A percentile compares a stretch with the other conserved stretches of the same genome.
Evolutionary conservation across 768 basidiomycete genomes (phyloP).

Genomic region (Chalciporus pseudorubinellus): DNA sequence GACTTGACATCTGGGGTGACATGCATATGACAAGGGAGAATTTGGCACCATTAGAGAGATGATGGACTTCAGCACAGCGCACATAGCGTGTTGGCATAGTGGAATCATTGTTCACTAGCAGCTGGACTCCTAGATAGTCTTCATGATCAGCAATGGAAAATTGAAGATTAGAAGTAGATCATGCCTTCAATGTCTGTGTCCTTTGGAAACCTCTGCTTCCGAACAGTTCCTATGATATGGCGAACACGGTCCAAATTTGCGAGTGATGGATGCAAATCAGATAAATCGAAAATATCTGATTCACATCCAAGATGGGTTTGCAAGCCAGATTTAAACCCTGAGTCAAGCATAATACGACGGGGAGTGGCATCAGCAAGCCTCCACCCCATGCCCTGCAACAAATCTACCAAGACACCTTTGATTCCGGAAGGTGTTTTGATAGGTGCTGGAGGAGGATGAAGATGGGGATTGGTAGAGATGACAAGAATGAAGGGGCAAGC

Average conservation of each 20-base stretch:
- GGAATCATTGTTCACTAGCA: constrained; percentile 2
- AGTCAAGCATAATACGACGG: constrained; percentile 21
- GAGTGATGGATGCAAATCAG: constrained; percentile 17
- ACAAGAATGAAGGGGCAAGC: constrained; percentile 9
- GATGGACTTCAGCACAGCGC: constrained; percentile 16
- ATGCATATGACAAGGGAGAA: constrained; percentile 27
- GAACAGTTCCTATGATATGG: constrained; percentile 19
- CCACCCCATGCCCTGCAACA: constrained; percentile 22
- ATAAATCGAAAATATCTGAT: constrained; percentile 5
- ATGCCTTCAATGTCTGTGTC: constrained; percentile 28
- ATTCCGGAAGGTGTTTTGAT: constrained; percentile 7
- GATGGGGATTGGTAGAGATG: constrained; percentile 11
- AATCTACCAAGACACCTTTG: constrained; percentile 6
- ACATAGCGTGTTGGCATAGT: constrained; percentile 16
- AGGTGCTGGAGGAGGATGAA: constrained; percentile 4
- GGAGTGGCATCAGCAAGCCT: constrained; percentile 31
- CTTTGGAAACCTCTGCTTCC: constrained; percentile 13
- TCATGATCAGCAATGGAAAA: neutral
- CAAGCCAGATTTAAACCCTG: constrained; percentile 19
- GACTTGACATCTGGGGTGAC: constrained; percentile 16
- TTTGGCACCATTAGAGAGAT: constrained; percentile 1
- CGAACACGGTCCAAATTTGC: constrained; percentile 24
- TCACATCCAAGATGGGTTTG: constrained; percentile 17
- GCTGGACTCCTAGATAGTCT: constrained; percentile 2
- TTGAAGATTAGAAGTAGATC: neutral